phyloP scores from a whole-genome alignment of 2,329 filamentous ascomycete genomes.

The Massarina eburnea region DNA sequence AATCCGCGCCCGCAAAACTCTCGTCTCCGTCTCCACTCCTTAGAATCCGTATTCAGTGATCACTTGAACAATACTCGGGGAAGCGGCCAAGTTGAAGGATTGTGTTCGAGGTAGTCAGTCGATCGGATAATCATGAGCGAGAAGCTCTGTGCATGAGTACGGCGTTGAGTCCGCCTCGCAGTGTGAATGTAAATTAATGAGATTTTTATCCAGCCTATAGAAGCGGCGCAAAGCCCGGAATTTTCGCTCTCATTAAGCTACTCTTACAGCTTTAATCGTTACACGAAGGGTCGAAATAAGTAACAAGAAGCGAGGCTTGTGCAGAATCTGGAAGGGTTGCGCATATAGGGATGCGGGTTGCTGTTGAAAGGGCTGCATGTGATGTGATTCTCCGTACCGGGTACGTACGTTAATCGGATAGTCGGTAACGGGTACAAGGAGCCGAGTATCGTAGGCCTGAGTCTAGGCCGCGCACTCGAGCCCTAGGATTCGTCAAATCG shows the following conservation, averaged over 20 bases:
- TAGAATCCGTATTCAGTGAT: too few relatives aligned
- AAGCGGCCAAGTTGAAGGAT: too few relatives aligned
- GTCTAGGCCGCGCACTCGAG: not conserved
- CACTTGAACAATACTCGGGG: too few relatives aligned
- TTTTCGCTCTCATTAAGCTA: not conserved
- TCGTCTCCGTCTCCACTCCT: too few relatives aligned
- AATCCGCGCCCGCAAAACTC: too few relatives aligned
- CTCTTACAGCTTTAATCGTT: not conserved
- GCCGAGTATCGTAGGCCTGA: not conserved
- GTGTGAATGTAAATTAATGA: constrained; percentile 11
- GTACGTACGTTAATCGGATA: not conserved
- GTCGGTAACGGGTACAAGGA: not conserved
- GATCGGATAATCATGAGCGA: too few relatives aligned
- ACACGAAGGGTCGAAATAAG: not conserved
- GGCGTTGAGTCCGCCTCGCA: too few relatives aligned
- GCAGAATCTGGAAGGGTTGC: constrained; percentile 15
- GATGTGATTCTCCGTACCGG: constrained; percentile 2
- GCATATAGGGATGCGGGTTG: constrained; percentile 2
- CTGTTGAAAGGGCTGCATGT: constrained; percentile 8
- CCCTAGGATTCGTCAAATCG: constrained; percentile 5
- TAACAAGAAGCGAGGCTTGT: not conserved
- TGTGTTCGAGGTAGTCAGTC: too few relatives aligned
- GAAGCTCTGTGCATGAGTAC: too few relatives aligned
- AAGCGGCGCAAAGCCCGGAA: not conserved
- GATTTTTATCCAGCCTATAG: constrained; percentile 7